phyloP scores from a whole-genome alignment of 805 yeast genomes.

The Blastobotrys mokoenaii region DNA sequence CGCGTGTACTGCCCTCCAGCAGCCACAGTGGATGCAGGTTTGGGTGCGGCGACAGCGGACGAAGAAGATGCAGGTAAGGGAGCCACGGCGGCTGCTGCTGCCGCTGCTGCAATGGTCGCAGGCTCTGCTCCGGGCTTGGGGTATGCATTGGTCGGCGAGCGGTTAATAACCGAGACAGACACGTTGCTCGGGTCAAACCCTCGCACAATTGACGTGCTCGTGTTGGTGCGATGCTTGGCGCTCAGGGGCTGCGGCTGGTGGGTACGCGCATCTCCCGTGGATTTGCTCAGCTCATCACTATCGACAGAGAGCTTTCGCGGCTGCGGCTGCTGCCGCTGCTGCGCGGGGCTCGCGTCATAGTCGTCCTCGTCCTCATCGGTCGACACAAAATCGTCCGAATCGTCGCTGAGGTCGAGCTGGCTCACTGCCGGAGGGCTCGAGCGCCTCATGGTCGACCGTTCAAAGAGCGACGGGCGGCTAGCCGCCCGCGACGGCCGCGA shows the following conservation, averaged over 20 bases:
- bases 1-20: background rate
- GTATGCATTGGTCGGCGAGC: slow-evolving; percentile 12
- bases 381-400: slow-evolving; percentile 3
- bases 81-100: slow-evolving; percentile 5
- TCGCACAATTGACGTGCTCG: slow-evolving; percentile 28
- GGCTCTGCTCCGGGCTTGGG: slow-evolving; percentile 1
- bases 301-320: background rate
- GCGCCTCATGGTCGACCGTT: background rate
- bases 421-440: background rate
- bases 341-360: background rate
- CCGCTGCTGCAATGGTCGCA: slow-evolving; percentile 18
- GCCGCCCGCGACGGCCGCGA: background rate
- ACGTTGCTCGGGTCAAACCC: slow-evolving; percentile 32
- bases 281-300: slow-evolving; percentile 5
- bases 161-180: slow-evolving; percentile 25
- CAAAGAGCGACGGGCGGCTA: slow-evolving; percentile 1
- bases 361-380: slow-evolving; percentile 6
- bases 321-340: too few species aligned
- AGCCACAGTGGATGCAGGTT: background rate
- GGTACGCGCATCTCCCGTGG: background rate
- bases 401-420: background rate
- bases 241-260: slow-evolving; percentile 1
- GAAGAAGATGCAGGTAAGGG: too few species aligned
- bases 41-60: background rate
- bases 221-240: slow-evolving; percentile 21